Evolutionary conservation across 306 rosid species (phyloP), one percentile per base, ranked within the genome.

Genomic region (Rosa lucieae): DNA sequence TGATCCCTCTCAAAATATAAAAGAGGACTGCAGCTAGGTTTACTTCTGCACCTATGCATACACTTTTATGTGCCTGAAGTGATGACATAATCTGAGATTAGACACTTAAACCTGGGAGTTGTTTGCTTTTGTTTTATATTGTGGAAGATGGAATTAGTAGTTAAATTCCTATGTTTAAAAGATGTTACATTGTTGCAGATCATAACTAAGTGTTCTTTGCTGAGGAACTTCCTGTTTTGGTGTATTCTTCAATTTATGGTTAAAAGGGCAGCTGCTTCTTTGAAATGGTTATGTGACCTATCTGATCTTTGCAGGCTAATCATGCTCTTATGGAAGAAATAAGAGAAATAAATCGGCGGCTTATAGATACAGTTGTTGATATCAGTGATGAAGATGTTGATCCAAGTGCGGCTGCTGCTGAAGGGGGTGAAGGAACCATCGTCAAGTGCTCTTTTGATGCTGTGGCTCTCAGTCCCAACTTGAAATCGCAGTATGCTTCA

Each of bases 321-420:
- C 98, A 88, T 73, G 87, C 92, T 81, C 96, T 95, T 79, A 75
- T 88, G 85, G 96, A 90, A 88, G 99, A 95, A 88, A 91, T 95
- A 81, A 83, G 89, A 84, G 90, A 90, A 76, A 92, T 92, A 80
- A 95, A 95, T 88, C 83, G 78, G 67, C 84, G 83, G 67, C 99
- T 95, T 67, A 91, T 95, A 32, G 99, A 95, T 89, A 91, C 97
- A 3, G 90, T 91, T 49, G 96, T 95, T 26, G 93, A 86, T 65
- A 85, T 91, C 47, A 91, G 92, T 75, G 84, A 90, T 49, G 97
- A 91, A 85, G 92, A 88, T 59, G 91, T 85, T 74, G 97, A 90
- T 89, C 87, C 90, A 76, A 86, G 90, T 68, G 88, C 86, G 14
- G 89, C 88, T 7, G 93, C 90, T 18, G 89, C 87, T 72, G 94